phyloP scores from a whole-genome alignment of 225 moss, liverwort and hornwort genomes.

The Asterella californica region DNA sequence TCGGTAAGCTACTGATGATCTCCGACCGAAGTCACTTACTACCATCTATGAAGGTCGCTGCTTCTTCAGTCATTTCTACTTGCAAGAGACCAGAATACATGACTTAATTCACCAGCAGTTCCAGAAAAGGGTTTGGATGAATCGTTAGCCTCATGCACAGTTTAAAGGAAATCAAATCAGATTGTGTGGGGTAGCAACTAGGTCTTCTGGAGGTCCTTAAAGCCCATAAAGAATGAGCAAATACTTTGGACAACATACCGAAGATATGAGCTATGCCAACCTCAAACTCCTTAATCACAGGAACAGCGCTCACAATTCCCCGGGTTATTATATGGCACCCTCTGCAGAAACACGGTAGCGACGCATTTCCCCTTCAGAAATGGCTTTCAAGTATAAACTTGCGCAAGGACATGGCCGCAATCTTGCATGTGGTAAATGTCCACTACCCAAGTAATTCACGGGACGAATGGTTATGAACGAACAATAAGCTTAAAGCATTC shows the following conservation, averaged over 20 bases:
- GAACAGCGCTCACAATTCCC: conserved; percentile 70
- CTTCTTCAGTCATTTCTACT: not conserved
- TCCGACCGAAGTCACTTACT: not conserved
- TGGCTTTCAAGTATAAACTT: not conserved
- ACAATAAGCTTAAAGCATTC: not conserved
- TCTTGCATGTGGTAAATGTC: not conserved
- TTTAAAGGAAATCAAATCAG: no score
- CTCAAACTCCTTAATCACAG: conserved; percentile 77
- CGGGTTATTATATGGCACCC: conserved; percentile 95
- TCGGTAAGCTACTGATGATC: no score
- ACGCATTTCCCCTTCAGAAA: not conserved
- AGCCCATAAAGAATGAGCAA: no score
- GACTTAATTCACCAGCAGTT: not conserved
- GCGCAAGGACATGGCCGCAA: not conserved
- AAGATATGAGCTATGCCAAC: conserved; percentile 93
- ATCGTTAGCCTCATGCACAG: no score
- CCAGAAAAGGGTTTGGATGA: no score
- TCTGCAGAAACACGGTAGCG: conserved; percentile 40
- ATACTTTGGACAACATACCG: conserved; percentile 38
- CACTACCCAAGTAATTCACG: not conserved
- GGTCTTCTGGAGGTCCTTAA: no score
- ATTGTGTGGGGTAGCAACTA: not conserved
- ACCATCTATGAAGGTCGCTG: not conserved
- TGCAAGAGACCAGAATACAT: not conserved
- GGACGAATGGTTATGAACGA: not conserved